Base-by-base conservation (phyloP, 2,329 filamentous ascomycete genomes). In the Verticillium alfalfae region DNA sequence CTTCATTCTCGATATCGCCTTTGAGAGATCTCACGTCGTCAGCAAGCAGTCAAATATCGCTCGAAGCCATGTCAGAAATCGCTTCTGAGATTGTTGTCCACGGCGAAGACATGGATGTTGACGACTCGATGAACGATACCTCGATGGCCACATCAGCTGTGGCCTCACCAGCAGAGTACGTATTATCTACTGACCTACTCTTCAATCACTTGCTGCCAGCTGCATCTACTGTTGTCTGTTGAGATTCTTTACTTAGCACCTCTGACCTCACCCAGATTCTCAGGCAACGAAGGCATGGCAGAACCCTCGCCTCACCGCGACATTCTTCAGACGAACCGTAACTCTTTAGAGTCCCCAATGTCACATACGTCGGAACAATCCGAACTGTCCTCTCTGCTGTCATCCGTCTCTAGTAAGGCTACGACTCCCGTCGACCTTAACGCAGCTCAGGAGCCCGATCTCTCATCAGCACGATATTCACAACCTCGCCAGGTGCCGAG, bases 341-440 rank as follows among this genome's bases (percentile, higher is more conserved):
- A 76, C 70, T 84, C 81, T 39, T 75, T 83, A 64, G 75, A 77
- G 56, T 87, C 84, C 15, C 84, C 84, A n/a, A 74, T 81, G 22
- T 83, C 82, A 18, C 76, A 73, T 62, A 66, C 81, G 37, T 83
- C 84, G 64, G 84, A 87, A 61, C 73, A 78, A 34, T 87, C 84
- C 59, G 84, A 86, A 56, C 70, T 82, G 34, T 83, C 83, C 57
- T 86, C 84, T 31, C 73, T 77, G 18, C 78, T 78, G n/a, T 82
- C 83, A 8, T 81, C 80, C 5, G 70, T 77, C 45, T 87, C 85
- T 66, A 89, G 86, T 73, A 87, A 88, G 73, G 84, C 84, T 63
- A 88, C 85, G 57, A 88, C 85, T 54, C 85, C 85, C 56, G 73
- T 82, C 62, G 84, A 85, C 58, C 66, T 68, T 18, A 75, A 75